These are phyloP conservation scores for Salix arbutifolia DNA, from an alignment of 345 rosid genomes.

Conservation along the genomic window DNA sequence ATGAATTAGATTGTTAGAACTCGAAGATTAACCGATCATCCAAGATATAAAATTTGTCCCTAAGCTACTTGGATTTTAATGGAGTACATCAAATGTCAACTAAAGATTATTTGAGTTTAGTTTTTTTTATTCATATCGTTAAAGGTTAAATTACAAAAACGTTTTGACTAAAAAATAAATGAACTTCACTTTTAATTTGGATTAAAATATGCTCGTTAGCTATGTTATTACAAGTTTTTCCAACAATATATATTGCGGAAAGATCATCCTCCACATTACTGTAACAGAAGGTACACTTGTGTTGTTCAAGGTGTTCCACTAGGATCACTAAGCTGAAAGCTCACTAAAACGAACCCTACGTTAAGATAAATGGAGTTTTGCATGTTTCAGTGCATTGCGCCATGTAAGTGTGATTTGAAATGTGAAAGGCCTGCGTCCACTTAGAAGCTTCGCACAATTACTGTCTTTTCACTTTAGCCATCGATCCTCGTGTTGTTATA, in stretches of 20 bases:
- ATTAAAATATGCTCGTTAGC: no score
- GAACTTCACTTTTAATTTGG: no score
- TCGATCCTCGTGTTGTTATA: slow-evolving; percentile 10
- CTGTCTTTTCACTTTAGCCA: neutral
- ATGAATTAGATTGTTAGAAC: no score
- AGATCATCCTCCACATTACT: slow-evolving; percentile 24
- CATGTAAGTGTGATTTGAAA: slow-evolving; percentile 8
- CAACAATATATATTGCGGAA: slow-evolving; percentile 6
- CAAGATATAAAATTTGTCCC: no score
- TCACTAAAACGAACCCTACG: neutral
- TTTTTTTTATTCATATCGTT: no score
- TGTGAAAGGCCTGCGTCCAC: slow-evolving; percentile 11
- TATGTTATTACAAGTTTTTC: no score
- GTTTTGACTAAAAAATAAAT: no score
- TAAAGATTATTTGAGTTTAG: no score
- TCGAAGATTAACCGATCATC: no score
- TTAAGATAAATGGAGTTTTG: neutral
- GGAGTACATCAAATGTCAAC: no score
- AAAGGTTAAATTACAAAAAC: no score
- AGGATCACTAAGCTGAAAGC: slow-evolving; percentile 17
- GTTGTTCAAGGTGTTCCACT: slow-evolving; percentile 51
- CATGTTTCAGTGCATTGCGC: slow-evolving; percentile 7
- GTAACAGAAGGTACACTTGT: slow-evolving; percentile 8
- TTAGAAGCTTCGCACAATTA: neutral
- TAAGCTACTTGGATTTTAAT: no score